Evolutionary conservation across 2,329 filamentous ascomycete genomes (phyloP).

Genomic region (Verruconis gallopava): DNA sequence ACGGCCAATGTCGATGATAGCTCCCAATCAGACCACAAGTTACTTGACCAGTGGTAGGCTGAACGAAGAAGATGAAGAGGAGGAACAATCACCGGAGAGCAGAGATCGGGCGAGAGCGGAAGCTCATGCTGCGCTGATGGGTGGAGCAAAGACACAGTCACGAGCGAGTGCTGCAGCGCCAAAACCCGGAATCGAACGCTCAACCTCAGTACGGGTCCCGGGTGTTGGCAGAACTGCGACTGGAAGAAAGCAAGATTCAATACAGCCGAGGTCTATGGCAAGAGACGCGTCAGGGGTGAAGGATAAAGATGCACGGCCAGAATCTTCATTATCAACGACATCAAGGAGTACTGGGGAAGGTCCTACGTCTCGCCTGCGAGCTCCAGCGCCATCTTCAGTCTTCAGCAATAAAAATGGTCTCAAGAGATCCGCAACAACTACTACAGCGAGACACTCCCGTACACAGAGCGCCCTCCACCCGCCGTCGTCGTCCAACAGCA

Average conservation of each 20-base stretch:
- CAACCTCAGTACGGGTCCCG: conserved; percentile 1
- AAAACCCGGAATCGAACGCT: conserved; percentile 3
- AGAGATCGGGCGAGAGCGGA: conserved; percentile 6
- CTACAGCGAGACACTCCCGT: conserved; percentile 5
- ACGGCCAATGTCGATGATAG: conserved; percentile 6
- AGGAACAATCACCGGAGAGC: not conserved
- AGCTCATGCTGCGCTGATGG: conserved; percentile 4
- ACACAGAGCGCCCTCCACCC: conserved; percentile 1
- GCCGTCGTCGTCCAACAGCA: not conserved
- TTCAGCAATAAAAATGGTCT: not conserved
- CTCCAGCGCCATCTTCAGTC: not conserved
- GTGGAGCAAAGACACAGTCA: not conserved
- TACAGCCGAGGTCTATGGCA: not conserved
- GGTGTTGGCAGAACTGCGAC: not conserved
- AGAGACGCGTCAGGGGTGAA: conserved; percentile 1
- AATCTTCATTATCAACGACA: not conserved
- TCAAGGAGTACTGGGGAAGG: conserved; percentile 2
- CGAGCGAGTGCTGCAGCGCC: not conserved
- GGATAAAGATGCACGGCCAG: not conserved
- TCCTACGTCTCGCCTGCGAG: not conserved
- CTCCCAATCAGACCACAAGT: not conserved
- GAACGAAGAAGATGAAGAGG: conserved; percentile 1
- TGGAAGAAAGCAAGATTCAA: not conserved
- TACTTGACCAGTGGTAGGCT: conserved; percentile 4
- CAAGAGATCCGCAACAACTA: conserved; percentile 1